These are phyloP conservation scores for Jacaranda mimosifolia DNA, from an alignment of 257 asterid species.

Conservation along the genomic window DNA sequence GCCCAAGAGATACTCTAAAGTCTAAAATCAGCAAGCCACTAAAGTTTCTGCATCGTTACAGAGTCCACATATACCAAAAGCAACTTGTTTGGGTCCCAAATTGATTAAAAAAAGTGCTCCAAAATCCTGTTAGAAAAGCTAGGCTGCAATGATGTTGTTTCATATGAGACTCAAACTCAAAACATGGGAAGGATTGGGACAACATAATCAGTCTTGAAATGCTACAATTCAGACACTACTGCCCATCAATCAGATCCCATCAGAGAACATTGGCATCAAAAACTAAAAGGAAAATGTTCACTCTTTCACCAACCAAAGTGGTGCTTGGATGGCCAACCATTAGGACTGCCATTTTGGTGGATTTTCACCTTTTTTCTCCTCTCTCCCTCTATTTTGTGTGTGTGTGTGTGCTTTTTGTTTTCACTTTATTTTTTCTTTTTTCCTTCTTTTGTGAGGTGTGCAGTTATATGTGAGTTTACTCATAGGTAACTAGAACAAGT, in stretches of 20 bases:
- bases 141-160: conserved; percentile 28
- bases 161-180: neutral
- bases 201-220: conserved; percentile 33
- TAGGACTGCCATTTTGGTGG: neutral
- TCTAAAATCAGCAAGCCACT: conserved; percentile 4
- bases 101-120: too few species aligned
- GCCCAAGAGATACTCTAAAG: conserved; percentile 16
- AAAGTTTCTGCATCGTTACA: conserved; percentile 12
- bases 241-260: conserved; percentile 47
- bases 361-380: too few species aligned
- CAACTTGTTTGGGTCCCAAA: conserved; percentile 32
- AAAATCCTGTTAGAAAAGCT: too few species aligned
- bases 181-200: conserved; percentile 49
- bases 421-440: too few species aligned
- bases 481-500: too few species aligned
- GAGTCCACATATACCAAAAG: conserved; percentile 32
- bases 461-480: too few species aligned
- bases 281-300: conserved; percentile 6
- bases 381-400: too few species aligned
- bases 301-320: conserved; percentile 53
- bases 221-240: conserved; percentile 23
- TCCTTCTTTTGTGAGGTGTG: too few species aligned
- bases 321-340: conserved; percentile 41
- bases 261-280: neutral
- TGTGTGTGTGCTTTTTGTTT: too few species aligned